Conservation (phyloP, 2,329 filamentous ascomycete genomes). For the Aspergillus fumigatus region DNA sequence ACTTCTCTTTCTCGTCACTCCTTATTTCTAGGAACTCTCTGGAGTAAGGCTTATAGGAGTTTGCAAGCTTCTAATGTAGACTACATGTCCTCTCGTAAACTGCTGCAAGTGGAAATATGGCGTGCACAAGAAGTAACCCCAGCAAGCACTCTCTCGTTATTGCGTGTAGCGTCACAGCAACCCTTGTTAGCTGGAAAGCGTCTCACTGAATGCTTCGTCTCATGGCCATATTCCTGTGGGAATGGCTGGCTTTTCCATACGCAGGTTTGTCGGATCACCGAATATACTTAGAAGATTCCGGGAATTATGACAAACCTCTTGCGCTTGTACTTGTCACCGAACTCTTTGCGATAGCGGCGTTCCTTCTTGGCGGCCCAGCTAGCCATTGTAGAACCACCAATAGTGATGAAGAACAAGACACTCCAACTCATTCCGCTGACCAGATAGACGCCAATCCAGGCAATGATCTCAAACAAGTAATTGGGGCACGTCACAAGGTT, state of each 20-base stretch:
- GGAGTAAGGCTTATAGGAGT: neutral
- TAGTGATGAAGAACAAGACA: constrained; percentile 68
- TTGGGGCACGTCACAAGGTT: constrained; percentile 88
- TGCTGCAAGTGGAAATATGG: neutral
- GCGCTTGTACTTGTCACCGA: constrained; percentile 90
- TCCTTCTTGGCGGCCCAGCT: constrained; percentile 91
- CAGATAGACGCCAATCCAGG: constrained; percentile 79
- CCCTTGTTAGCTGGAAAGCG: neutral
- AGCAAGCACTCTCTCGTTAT: neutral
- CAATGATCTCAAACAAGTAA: constrained; percentile 86
- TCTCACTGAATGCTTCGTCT: neutral
- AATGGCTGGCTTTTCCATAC: neutral
- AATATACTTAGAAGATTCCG: constrained; percentile 58
- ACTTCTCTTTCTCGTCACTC: neutral
- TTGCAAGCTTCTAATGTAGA: neutral
- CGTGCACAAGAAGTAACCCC: neutral
- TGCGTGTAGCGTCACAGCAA: neutral
- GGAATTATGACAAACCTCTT: constrained; percentile 84
- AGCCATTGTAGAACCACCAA: constrained; percentile 75
- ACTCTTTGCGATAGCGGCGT: constrained; percentile 80
- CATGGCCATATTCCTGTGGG: neutral
- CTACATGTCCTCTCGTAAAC: neutral
- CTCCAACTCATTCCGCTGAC: constrained; percentile 70
- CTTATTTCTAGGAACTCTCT: neutral
- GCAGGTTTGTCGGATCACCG: neutral